A percentile compares a stretch with the other conserved stretches of the same genome.
Conservation (phyloP, 163 green algal species). For the Scenedesmus sp. region DNA sequence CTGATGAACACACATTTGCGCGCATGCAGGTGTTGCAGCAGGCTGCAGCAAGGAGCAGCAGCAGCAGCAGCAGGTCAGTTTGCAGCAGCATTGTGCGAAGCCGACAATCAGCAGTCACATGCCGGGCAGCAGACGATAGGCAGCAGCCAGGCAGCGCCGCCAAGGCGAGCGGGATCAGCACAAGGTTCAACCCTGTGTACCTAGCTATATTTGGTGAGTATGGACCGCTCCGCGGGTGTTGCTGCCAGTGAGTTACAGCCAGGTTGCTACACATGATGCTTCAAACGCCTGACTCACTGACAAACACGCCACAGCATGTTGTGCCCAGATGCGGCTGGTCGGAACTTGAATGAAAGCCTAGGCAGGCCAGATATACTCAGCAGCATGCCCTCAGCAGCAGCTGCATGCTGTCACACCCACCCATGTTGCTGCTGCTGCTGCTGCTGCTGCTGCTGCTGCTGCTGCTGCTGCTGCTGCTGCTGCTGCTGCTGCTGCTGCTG, state of each 20-base stretch:
- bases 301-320: not conserved
- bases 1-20: not conserved
- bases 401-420: not conserved
- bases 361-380: no score
- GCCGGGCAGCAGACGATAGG: slow-evolving; percentile 35
- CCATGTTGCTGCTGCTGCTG: not conserved
- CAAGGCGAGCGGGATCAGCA: not conserved
- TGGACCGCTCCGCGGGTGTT: not conserved
- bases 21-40: slow-evolving; percentile 10
- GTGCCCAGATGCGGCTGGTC: no score
- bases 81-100: not conserved
- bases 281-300: not conserved
- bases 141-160: not conserved
- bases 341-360: no score
- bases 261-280: not conserved
- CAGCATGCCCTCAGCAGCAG: no score
- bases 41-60: not conserved
- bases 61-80: slow-evolving; percentile 4
- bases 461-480: slow-evolving; percentile 29
- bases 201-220: slow-evolving; percentile 52
- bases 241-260: not conserved
- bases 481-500: not conserved
- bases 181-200: slow-evolving; percentile 52
- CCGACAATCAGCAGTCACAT: slow-evolving; percentile 1
- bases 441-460: slow-evolving; percentile 61